Conservation (phyloP, 2,329 filamentous ascomycete genomes). For the Aspergillus japonicus region DNA sequence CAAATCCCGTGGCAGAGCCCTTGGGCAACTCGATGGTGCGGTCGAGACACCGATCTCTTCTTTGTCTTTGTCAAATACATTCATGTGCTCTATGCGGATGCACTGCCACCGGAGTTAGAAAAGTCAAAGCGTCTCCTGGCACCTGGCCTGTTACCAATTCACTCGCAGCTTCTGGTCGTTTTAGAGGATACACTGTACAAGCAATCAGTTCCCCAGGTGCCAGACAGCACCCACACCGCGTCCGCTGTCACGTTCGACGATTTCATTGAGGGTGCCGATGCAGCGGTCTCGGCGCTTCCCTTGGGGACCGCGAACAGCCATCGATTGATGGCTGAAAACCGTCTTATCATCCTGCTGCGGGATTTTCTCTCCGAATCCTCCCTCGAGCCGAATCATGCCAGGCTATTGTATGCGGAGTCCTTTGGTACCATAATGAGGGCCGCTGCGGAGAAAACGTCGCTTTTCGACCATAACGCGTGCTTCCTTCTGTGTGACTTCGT, state of each 20-base stretch:
- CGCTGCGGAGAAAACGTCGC: slow-evolving; percentile 70
- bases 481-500: slow-evolving; percentile 90
- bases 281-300: slow-evolving; percentile 61
- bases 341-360: slow-evolving; percentile 75
- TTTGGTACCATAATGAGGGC: slow-evolving; percentile 73
- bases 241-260: slow-evolving; percentile 65
- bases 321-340: slow-evolving; percentile 83
- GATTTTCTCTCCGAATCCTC: slow-evolving; percentile 70
- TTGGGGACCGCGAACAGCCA: slow-evolving; percentile 68
- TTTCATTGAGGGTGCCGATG: slow-evolving; percentile 64
- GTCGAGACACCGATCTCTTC: slow-evolving; percentile 82
- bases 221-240: slow-evolving; percentile 46
- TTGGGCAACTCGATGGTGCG: slow-evolving; percentile 83
- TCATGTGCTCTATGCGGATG: slow-evolving; percentile 74
- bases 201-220: slow-evolving; percentile 53
- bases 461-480: slow-evolving; percentile 79
- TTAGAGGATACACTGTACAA: slow-evolving; percentile 83
- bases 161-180: slow-evolving; percentile 75
- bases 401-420: slow-evolving; percentile 71
- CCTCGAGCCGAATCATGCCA: slow-evolving; percentile 53
- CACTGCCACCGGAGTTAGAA: slow-evolving; percentile 58
- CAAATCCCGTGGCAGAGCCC: slow-evolving; percentile 81
- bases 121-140: slow-evolving; percentile 61
- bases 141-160: slow-evolving; percentile 76
- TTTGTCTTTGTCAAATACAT: slow-evolving; percentile 91